phyloP scores from a whole-genome alignment of 2,329 filamentous ascomycete genomes.

The Fusarium kyushuense region DNA sequence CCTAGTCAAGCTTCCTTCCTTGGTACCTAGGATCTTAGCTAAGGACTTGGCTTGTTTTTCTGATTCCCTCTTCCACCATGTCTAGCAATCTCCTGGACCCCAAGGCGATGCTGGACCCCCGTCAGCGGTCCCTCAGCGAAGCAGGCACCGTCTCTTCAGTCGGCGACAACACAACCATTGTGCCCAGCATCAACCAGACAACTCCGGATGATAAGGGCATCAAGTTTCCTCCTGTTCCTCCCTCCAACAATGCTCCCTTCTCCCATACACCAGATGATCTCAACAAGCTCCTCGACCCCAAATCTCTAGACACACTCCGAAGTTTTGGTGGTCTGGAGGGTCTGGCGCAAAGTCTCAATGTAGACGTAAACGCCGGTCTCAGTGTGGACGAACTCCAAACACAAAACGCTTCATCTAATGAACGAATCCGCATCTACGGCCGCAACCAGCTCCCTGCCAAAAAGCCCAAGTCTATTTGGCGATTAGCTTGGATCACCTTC shows the following conservation, averaged over 20 bases:
- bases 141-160: slow-evolving; percentile 24
- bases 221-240: neutral
- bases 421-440: slow-evolving; percentile 9
- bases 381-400: slow-evolving; percentile 18
- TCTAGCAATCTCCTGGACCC: slow-evolving; percentile 35
- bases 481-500: slow-evolving; percentile 25
- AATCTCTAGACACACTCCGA: slow-evolving; percentile 18
- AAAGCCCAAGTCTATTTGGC: slow-evolving; percentile 28
- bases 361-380: slow-evolving; percentile 23
- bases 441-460: slow-evolving; percentile 20
- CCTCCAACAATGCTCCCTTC: slow-evolving; percentile 10
- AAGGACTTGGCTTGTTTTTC: neutral
- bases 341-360: slow-evolving; percentile 12
- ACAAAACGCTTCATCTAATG: slow-evolving; percentile 4
- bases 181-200: slow-evolving; percentile 29
- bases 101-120: slow-evolving; percentile 30
- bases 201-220: slow-evolving; percentile 3
- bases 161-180: slow-evolving; percentile 21
- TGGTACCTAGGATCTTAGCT: slow-evolving; percentile 12
- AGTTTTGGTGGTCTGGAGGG: slow-evolving; percentile 14
- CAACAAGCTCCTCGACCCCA: slow-evolving; percentile 18
- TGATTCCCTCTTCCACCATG: slow-evolving; percentile 12
- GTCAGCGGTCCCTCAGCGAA: slow-evolving; percentile 34
- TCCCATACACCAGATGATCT: slow-evolving; percentile 8
- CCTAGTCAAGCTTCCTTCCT: neutral